phyloP scores from a whole-genome alignment of 2,329 filamentous ascomycete species.

The Trichophyton simii region DNA sequence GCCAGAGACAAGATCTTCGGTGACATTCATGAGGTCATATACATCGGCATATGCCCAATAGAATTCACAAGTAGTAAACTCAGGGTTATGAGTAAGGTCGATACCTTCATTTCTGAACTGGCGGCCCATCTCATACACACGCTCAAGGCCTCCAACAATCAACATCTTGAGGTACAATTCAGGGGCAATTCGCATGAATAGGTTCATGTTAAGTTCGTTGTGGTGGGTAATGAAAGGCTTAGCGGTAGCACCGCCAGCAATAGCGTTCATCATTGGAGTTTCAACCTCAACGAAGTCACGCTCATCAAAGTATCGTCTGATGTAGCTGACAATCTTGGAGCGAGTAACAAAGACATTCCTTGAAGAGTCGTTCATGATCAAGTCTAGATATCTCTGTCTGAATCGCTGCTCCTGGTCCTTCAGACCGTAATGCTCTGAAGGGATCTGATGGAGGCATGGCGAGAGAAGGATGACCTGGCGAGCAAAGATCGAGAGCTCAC shows the following conservation, averaged over 20 bases:
- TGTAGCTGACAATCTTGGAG: conserved; percentile 75
- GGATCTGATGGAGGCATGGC: conserved; percentile 82
- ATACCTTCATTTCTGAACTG: conserved; percentile 92
- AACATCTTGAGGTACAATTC: conserved; percentile 95
- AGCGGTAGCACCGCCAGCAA: conserved; percentile 89
- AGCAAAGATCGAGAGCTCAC: conserved; percentile 89
- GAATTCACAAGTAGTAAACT: conserved; percentile 96
- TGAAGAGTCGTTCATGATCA: conserved; percentile 89
- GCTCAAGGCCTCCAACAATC: conserved; percentile 84
- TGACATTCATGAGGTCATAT: conserved; percentile 79
- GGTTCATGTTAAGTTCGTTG: conserved; percentile 88
- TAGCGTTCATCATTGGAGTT: conserved; percentile 94
- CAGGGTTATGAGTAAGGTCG: conserved; percentile 90
- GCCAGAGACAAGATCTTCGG: conserved; percentile 82
- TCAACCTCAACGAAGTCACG: conserved; percentile 87
- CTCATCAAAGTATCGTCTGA: conserved; percentile 78
- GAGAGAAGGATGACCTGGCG: conserved; percentile 73
- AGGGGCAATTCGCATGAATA: conserved; percentile 89
- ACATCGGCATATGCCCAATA: conserved; percentile 90
- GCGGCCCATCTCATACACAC: conserved; percentile 89
- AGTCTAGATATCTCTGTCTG: conserved; percentile 84
- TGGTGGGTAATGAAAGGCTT: conserved; percentile 92
- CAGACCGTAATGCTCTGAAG: conserved; percentile 77
- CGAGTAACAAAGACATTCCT: conserved; percentile 74
- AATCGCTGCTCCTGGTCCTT: conserved; percentile 90